A percentile compares a stretch with the other conserved stretches of the same genome.
phyloP scores from a whole-genome alignment of 805 yeast species.

The Kodamaea nitidulidarum region DNA sequence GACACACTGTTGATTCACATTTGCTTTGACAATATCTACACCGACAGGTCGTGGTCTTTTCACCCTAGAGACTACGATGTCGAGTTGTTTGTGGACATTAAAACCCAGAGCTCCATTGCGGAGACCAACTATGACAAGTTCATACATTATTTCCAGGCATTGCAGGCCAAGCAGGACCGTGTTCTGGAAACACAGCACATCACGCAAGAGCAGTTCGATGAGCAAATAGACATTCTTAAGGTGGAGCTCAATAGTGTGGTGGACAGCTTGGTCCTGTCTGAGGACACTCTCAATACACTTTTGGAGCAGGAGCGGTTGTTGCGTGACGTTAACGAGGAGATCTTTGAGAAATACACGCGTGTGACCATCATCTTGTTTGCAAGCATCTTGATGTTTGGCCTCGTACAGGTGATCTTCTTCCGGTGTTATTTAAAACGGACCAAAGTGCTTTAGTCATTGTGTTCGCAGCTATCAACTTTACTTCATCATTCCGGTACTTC shows the following conservation, averaged over 20 bases:
- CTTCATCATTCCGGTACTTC: no score
- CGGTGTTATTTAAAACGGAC: slow-evolving; percentile 27
- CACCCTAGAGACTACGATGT: slow-evolving; percentile 30
- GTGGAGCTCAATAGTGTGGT: slow-evolving; percentile 29
- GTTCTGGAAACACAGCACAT: slow-evolving; percentile 14
- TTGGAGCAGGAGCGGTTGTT: slow-evolving; percentile 31
- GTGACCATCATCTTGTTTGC: slow-evolving; percentile 24
- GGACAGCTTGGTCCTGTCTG: slow-evolving; percentile 28
- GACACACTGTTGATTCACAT: slow-evolving; percentile 26
- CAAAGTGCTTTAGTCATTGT: slow-evolving; percentile 11
- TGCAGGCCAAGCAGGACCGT: slow-evolving; percentile 7
- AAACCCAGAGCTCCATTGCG: slow-evolving; percentile 31
- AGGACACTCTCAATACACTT: slow-evolving; percentile 22
- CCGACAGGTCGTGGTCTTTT: slow-evolving; percentile 42
- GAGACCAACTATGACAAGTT: slow-evolving; percentile 34
- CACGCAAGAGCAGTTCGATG: slow-evolving; percentile 31
- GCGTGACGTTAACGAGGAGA: slow-evolving; percentile 37
- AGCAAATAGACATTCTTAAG: slow-evolving; percentile 25
- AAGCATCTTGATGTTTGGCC: slow-evolving; percentile 27
- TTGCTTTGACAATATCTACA: slow-evolving; percentile 41
- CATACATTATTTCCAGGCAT: slow-evolving; percentile 31
- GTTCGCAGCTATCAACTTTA: no score
- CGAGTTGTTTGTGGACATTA: slow-evolving; percentile 31
- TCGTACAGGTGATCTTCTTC: slow-evolving; percentile 29
- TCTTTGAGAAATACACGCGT: slow-evolving; percentile 31